Base-by-base conservation (phyloP, 345 rosid species). In the Erucastrum elatum region DNA sequence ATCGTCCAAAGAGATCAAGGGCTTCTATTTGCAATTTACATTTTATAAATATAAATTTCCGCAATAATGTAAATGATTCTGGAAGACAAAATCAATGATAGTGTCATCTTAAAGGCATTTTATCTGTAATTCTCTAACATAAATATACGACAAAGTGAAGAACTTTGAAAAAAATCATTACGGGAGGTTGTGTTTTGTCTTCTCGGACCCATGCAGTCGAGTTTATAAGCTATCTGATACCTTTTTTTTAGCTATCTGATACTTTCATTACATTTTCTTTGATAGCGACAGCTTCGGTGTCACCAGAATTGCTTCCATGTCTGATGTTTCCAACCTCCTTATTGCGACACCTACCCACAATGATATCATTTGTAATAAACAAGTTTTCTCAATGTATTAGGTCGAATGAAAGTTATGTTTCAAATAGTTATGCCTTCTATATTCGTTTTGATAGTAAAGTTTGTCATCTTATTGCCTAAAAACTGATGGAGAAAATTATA, bases 51-150 rank as follows among this genome's bases (percentile, higher is more conserved):
- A 72, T 66, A 72, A 7, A 5, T 39, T 9, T 65, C 10, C 33
- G 25, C n/a, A 73, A 72, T 72, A 66, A 59, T 33, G 16, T 66
- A 26, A 49, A 67, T 39, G 17, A 67, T 60, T 46, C 34, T 15
- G 46, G 13, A 35, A 67, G 51, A 16, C 34, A 66, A 73, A 44
- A 73, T 61, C 64, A 73, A 73, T 73, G 82, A 79, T 73, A 69
- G 27, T 79, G 78, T 67, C 74, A 79, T 73, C 78, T 68, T 67
- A 73, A 79, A 79, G 74, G 65, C 10, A 60, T 49, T 73, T 67
- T 61, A 67, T 69, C 31, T 67, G 58, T 34, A 79, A 67, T 15
- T 67, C 13, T 63, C 70, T 73, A 49, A 73, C 58, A 60, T 73
- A 73, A 60, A 37, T 67, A 27, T 66, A 16, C 70, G 70, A 79